Evolutionary conservation across 1,284 basidiomycete genomes (phyloP).

Genomic region (Singerocomus inundabilis): DNA sequence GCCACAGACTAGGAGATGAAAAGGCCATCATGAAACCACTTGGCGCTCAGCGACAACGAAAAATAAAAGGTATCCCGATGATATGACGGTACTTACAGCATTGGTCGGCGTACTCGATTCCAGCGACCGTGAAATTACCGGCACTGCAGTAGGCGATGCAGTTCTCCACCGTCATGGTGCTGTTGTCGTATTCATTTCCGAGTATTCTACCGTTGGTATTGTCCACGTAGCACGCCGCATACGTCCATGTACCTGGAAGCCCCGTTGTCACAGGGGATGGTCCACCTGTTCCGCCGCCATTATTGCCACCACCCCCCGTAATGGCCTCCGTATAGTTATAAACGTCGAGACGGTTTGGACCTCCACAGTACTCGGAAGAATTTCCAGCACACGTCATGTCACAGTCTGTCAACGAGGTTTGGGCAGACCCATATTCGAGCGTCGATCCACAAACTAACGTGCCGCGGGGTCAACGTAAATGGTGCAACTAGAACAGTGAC

Average conservation of each 20-base stretch:
- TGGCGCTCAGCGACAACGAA: not conserved
- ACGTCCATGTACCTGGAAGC: constrained; percentile 49
- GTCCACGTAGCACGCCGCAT: constrained; percentile 42
- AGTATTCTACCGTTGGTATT: constrained; percentile 53
- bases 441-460: constrained; percentile 50
- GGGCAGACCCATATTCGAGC: constrained; percentile 47
- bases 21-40: not conserved
- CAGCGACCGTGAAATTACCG: constrained; percentile 49
- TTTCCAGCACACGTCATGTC: constrained; percentile 66
- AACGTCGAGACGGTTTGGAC: constrained; percentile 43
- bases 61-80: not conserved
- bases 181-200: constrained; percentile 32
- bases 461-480: not conserved
- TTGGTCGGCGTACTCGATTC: constrained; percentile 42
- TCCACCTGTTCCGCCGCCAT: constrained; percentile 17
- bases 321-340: constrained; percentile 19
- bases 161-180: constrained; percentile 40
- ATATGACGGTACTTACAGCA: constrained; percentile 51
- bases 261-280: too few species aligned
- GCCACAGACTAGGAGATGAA: constrained; percentile 54
- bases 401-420: constrained; percentile 49
- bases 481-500: not conserved
- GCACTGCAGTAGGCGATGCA: constrained; percentile 47
- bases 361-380: constrained; percentile 63
- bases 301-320: constrained; percentile 11